Evolutionary conservation across 495 filamentous ascomycete genomes (phyloP).

Genomic region (Bacidia gigantensis): DNA sequence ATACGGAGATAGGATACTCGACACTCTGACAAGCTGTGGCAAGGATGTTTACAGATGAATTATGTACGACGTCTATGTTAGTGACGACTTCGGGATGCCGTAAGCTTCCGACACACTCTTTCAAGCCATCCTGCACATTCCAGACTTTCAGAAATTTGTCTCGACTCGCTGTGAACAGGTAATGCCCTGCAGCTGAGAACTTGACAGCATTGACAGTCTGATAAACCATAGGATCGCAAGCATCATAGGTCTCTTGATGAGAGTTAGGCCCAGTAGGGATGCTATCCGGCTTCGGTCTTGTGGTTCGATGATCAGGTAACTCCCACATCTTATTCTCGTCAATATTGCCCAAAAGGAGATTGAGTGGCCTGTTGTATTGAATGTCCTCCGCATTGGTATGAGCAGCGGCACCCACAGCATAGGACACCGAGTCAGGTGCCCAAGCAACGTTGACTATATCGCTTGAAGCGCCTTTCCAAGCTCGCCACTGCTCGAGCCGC

Average conservation of each 20-base stretch:
- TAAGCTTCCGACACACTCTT: conserved; percentile 37
- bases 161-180: conserved; percentile 66
- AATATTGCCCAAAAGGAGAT: conserved; percentile 60
- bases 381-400: conserved; percentile 62
- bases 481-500: conserved; percentile 24
- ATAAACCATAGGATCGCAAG: conserved; percentile 56
- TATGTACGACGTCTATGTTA: conserved; percentile 37
- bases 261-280: conserved; percentile 36
- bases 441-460: conserved; percentile 36
- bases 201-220: conserved; percentile 64
- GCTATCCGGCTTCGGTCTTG: conserved; percentile 35
- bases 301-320: conserved; percentile 54
- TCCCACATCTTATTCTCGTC: conserved; percentile 40
- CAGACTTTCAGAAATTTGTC: conserved; percentile 72
- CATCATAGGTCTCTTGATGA: conserved; percentile 41
- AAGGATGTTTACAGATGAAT: conserved; percentile 27
- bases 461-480: conserved; percentile 40
- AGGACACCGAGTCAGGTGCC: conserved; percentile 35
- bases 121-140: conserved; percentile 31
- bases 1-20: conserved; percentile 23
- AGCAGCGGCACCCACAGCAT: conserved; percentile 53
- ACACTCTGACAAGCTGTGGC: conserved; percentile 36
- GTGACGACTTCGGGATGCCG: conserved; percentile 55
- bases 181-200: conserved; percentile 43
- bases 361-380: conserved; percentile 72